A percentile compares a stretch with the other conserved stretches of the same genome.
Conservation (phyloP, 1,139 yeast genomes). For the Yamadazyma dushanensis region DNA sequence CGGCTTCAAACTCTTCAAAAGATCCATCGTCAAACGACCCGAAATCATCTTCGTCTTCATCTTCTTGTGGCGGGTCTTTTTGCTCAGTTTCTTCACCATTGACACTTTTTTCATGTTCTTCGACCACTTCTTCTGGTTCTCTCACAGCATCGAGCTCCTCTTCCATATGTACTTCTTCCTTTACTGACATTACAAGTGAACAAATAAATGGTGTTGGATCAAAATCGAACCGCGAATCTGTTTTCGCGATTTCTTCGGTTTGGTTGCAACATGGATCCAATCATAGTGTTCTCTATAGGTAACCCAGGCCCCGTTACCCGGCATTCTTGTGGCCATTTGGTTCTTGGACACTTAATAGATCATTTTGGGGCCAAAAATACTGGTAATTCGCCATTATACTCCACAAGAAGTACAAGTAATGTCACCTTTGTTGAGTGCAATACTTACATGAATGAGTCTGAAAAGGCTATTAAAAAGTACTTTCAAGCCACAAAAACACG, state of each 20-base stretch:
- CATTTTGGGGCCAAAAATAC: constrained; percentile 27
- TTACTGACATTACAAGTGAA: not conserved
- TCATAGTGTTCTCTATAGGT: constrained; percentile 41
- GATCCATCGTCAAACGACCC: constrained; percentile 47
- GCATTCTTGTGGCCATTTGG: constrained; percentile 43
- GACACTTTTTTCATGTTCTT: constrained; percentile 5
- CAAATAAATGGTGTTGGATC: too few species aligned
- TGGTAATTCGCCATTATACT: constrained; percentile 23
- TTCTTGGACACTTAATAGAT: constrained; percentile 28
- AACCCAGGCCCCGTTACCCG: constrained; percentile 43
- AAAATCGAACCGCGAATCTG: not conserved
- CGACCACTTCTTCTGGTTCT: constrained; percentile 5
- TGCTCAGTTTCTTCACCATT: constrained; percentile 15
- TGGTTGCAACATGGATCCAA: not conserved
- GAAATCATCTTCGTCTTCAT: constrained; percentile 30
- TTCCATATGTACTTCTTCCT: not conserved
- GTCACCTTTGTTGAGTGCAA: constrained; percentile 37
- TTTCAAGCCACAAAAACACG: constrained; percentile 21
- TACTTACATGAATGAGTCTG: constrained; percentile 44
- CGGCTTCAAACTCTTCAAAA: constrained; percentile 26
- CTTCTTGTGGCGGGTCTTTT: constrained; percentile 14
- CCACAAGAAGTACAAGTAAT: constrained; percentile 21
- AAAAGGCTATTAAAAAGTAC: constrained; percentile 28
- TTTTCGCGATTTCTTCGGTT: not conserved
- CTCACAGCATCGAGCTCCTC: too few species aligned